Base-by-base conservation (phyloP, 1,139 yeast genomes). In the Martiniozyma asiatica region DNA sequence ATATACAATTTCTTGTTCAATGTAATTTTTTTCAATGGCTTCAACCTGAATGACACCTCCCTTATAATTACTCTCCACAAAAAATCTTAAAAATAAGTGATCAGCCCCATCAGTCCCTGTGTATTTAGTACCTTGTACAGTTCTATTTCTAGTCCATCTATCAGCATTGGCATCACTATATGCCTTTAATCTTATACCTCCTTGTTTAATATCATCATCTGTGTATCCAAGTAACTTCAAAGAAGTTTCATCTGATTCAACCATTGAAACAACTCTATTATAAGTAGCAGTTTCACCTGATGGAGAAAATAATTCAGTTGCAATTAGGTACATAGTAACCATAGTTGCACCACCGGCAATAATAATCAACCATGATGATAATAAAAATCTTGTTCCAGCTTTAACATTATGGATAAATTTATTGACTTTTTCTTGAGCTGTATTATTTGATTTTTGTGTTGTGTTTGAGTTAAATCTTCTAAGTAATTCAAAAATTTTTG, bases 281-380 rank as follows among this genome's bases (percentile, higher is more conserved):
- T 85, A 85, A 3, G 93, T 73, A 41, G 78, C 78, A 2, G 94
- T 87, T 49, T 85, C 96, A 16, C 94, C 94, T 0, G 93, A 76
- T 7, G 96, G 95, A 34, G 87, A 67, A 41, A 84, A 71, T 24
- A 85, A 58, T 50, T 85, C 96, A 4, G 80, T 66, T 12, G 80
- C 68, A 22, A 85, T 71, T 40, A 82, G 64, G 53, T 82, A 85
- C 3, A 82, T 61, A 20, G 85, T 93, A 18, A 84, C 61, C 1
- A 80, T 59, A 0, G 73, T 73, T 8, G 79, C 60, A 14, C 79
- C 84, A 2, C 74, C 51, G 1, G 84, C 85, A 7, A 79, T 81
- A 11, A 76, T 42, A 0, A 79, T 82, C 26, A 78, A 48, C 4
- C 68, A 51, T 0, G 84, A 63, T 2, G 85, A 73, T 9, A 68